Evolutionary conservation across 2,329 filamentous ascomycete genomes (phyloP).

Genomic region (Penicillium verrucosum): DNA sequence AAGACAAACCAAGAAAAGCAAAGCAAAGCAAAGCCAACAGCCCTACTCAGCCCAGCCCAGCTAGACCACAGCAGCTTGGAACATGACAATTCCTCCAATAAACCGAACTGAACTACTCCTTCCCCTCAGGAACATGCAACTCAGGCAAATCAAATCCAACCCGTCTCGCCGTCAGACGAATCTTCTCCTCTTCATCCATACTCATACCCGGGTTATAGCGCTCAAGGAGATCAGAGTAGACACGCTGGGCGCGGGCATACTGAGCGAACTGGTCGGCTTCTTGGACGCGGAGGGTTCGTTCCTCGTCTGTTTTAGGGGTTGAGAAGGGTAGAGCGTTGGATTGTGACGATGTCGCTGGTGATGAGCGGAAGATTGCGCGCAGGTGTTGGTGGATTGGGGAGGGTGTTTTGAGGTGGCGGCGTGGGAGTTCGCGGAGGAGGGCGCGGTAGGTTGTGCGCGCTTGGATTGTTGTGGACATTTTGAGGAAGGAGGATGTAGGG

Average conservation of each 20-base stretch:
- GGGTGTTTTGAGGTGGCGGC: conserved; percentile 60
- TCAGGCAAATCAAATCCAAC: conserved; percentile 85
- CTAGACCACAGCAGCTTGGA: too few species aligned
- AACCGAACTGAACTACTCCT: conserved; percentile 1
- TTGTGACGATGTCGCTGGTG: conserved; percentile 15
- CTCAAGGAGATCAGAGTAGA: conserved; percentile 77
- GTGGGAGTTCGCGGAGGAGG: conserved; percentile 83
- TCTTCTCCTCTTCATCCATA: conserved; percentile 79
- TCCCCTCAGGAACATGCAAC: conserved; percentile 49
- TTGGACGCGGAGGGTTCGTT: conserved; percentile 33
- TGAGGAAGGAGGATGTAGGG: background rate
- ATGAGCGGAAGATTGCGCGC: conserved; percentile 58
- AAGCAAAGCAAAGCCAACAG: too few species aligned
- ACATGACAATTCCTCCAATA: too few species aligned
- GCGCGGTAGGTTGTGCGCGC: conserved; percentile 79
- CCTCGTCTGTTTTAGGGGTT: conserved; percentile 6
- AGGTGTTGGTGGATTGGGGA: conserved; percentile 69
- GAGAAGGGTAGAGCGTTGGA: conserved; percentile 15
- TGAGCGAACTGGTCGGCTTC: conserved; percentile 74
- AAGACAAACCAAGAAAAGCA: background rate
- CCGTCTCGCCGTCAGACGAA: conserved; percentile 76
- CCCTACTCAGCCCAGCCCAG: too few species aligned
- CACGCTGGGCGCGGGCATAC: conserved; percentile 81
- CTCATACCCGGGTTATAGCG: conserved; percentile 91
- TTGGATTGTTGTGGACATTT: conserved; percentile 34